Conservation (phyloP, 2,329 filamentous ascomycete species). For the Plectosphaerella cucumerina region DNA sequence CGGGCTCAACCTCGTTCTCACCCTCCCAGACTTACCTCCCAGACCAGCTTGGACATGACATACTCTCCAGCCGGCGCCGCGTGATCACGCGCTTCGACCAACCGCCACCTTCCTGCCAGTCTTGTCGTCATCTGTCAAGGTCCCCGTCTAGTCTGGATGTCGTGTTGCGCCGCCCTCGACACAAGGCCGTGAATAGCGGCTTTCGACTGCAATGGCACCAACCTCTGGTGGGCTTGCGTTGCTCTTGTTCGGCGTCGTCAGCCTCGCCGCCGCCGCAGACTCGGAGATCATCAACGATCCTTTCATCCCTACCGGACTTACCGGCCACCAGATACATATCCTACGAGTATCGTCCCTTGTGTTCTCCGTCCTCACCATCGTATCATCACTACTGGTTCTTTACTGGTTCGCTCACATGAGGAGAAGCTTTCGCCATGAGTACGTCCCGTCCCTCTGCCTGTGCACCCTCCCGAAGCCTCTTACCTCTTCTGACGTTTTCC, state of each 20-base stretch:
- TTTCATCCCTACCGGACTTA: not conserved
- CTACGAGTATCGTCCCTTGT: conserved; percentile 27
- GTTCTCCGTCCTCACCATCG: conserved; percentile 48
- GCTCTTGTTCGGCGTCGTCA: not conserved
- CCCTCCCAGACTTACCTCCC: too few species aligned
- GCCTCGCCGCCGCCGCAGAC: not conserved
- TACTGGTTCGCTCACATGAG: conserved; percentile 74
- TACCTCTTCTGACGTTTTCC: not conserved
- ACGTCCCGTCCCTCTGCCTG: conserved; percentile 22
- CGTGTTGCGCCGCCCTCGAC: too few species aligned
- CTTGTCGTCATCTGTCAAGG: too few species aligned
- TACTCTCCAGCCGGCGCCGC: too few species aligned
- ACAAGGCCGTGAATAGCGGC: too few species aligned
- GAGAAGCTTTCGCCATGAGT: conserved; percentile 71
- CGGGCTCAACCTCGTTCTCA: too few species aligned
- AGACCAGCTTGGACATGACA: too few species aligned
- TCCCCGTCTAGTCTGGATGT: too few species aligned
- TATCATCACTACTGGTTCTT: conserved; percentile 51
- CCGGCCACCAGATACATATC: conserved; percentile 6
- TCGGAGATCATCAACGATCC: not conserved
- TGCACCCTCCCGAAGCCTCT: conserved; percentile 12
- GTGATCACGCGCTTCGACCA: too few species aligned
- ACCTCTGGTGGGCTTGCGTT: not conserved
- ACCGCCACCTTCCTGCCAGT: too few species aligned
- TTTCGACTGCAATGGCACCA: not conserved